Conservation (phyloP, 2,329 filamentous ascomycete species). For the Pezicula neosporulosa region DNA sequence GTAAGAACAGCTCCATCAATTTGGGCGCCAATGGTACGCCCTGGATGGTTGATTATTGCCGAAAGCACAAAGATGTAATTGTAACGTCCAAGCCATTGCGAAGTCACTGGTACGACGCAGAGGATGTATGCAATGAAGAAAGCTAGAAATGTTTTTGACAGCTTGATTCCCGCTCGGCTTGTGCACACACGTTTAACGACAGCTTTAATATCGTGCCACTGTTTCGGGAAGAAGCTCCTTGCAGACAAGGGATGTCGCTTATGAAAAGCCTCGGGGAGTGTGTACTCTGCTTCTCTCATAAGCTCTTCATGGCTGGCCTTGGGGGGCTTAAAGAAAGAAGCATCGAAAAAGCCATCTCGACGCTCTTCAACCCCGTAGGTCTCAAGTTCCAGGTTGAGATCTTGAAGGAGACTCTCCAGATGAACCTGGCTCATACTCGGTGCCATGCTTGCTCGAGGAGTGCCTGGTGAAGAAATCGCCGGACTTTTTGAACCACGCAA, state of each 20-base stretch:
- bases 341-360: conserved; percentile 41
- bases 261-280: conserved; percentile 43
- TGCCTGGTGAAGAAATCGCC: conserved; percentile 19
- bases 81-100: conserved; percentile 49
- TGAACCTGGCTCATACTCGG: conserved; percentile 26
- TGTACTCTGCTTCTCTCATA: conserved; percentile 36
- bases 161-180: conserved; percentile 47
- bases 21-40: conserved; percentile 52
- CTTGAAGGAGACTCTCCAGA: conserved; percentile 27
- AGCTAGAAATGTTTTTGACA: conserved; percentile 51
- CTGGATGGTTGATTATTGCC: conserved; percentile 54
- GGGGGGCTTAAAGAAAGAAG: conserved; percentile 37
- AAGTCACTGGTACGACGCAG: conserved; percentile 46
- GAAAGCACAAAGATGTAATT: conserved; percentile 55
- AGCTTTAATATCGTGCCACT: conserved; percentile 40
- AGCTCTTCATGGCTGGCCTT: conserved; percentile 35
- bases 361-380: conserved; percentile 39
- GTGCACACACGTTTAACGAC: conserved; percentile 39
- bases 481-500: conserved; percentile 13
- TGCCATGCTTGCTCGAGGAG: conserved; percentile 15
- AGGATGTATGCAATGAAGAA: conserved; percentile 54
- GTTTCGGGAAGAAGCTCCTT: conserved; percentile 42
- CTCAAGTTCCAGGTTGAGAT: conserved; percentile 32
- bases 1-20: conserved; percentile 52
- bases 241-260: conserved; percentile 44